Base-by-base conservation (phyloP, 345 rosid genomes). In the Hibiscus mutabilis region DNA sequence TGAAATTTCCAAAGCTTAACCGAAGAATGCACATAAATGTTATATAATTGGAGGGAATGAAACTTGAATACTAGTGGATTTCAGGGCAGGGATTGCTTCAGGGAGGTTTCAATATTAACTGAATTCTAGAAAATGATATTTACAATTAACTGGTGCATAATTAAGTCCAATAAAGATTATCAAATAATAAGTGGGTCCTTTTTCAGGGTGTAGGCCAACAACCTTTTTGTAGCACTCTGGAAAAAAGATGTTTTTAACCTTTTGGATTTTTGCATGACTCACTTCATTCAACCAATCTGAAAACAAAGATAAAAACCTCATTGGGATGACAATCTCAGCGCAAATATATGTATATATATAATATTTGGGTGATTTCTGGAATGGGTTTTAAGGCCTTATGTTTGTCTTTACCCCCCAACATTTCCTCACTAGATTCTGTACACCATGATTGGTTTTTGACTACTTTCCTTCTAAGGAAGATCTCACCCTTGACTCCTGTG, bases 371-470 rank as follows among this genome's bases (percentile, higher is more conserved):
- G n/a, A 24, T n/a, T 40, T 42, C 33, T 4, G 2, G 66, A 73
- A 72, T 29, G 61, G 55, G 70, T 66, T 74, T 57, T 22, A 68
- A 64, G 78, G 78, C 29, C 76, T 69, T 70, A 66, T 82, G 78
- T 82, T 83, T 81, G 77, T 31, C 85, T 73, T 53, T 72, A 58
- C 79, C 70, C 68, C 68, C 89, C 84, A 85, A 81, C 86, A 91
- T 64, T 79, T 81, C 83, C 87, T 84, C 88, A 84, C 87, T 89
- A 89, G 83, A 83, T 72, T 89, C 85, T 70, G 75, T 82, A 83
- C 85, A 73, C 64, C 84, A 84, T 88, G 80, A 88, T 92, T 92
- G 91, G 85, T 52, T 87, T 86, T 90, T 92, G 97, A 90, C 94
- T 71, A 84, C 96, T 82, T 89, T 83, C 76, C 68, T 69, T 77